These are phyloP conservation scores for Trichoderma citrinoviride DNA, from an alignment of 2,329 filamentous ascomycete species.

Conservation along the genomic window DNA sequence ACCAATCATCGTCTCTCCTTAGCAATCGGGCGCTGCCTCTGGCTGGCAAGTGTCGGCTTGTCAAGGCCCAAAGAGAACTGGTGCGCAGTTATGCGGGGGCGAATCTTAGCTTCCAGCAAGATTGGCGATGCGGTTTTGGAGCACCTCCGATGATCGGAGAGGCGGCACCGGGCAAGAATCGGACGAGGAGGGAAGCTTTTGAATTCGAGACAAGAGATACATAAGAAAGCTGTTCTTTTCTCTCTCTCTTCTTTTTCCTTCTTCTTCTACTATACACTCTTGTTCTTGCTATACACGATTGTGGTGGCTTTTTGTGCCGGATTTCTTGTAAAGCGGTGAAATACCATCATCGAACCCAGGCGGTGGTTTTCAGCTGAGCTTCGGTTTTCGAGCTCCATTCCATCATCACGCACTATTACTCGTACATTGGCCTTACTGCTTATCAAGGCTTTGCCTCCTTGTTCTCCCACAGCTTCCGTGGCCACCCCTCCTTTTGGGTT, in stretches of 20 bases:
- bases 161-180: conserved; percentile 19
- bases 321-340: too few relatives aligned
- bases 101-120: background rate
- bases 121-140: too few relatives aligned
- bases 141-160: conserved; percentile 28
- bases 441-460: conserved; percentile 1
- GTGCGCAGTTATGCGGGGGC: background rate
- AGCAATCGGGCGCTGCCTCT: conserved; percentile 11
- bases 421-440: conserved; percentile 5
- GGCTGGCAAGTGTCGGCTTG: conserved; percentile 19
- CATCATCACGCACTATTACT: too few relatives aligned
- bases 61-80: background rate
- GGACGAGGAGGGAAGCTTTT: conserved; percentile 1
- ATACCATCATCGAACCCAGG: too few relatives aligned
- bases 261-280: too few relatives aligned
- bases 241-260: background rate
- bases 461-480: conserved; percentile 14
- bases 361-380: background rate
- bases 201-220: too few relatives aligned
- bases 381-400: background rate
- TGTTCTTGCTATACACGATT: background rate
- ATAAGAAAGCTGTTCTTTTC: background rate
- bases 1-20: conserved; percentile 18
- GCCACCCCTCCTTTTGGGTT: background rate
- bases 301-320: too few relatives aligned